A percentile compares a stretch with the other conserved stretches of the same genome.
Evolutionary conservation across 2,329 filamentous ascomycete genomes (phyloP).

Genomic region (Colletotrichum navitas): DNA sequence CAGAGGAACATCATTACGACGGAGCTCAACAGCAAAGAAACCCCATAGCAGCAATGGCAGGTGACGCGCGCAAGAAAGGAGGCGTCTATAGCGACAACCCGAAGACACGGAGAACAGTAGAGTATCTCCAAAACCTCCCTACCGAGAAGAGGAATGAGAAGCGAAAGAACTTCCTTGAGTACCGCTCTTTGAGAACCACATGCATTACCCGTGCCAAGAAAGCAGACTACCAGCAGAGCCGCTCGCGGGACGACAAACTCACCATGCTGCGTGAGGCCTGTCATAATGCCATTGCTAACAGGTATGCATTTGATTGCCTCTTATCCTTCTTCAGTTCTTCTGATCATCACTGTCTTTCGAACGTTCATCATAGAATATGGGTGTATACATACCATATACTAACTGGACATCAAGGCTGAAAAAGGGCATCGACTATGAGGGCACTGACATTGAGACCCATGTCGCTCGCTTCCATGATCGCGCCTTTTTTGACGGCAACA

Average conservation of each 20-base stretch:
- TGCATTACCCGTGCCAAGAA: conserved; percentile 12
- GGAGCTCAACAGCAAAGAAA: background rate
- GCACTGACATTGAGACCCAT: background rate
- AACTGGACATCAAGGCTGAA: background rate
- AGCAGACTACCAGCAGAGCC: background rate
- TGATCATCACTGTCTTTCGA: background rate
- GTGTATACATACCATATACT: background rate
- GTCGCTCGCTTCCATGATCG: conserved; percentile 28
- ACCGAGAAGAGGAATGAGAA: background rate
- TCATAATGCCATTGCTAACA: background rate
- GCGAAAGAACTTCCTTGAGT: conserved; percentile 10
- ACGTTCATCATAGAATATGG: background rate
- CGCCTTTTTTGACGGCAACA: background rate
- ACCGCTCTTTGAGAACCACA: conserved; percentile 13
- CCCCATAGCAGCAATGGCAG: background rate
- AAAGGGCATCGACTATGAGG: background rate
- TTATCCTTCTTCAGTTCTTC: background rate
- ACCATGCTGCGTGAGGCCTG: conserved; percentile 9
- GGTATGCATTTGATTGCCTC: background rate
- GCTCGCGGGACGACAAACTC: conserved; percentile 10
- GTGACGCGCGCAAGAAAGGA: conserved; percentile 25
- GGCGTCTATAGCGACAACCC: conserved; percentile 28
- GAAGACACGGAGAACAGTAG: background rate
- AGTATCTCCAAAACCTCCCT: background rate
- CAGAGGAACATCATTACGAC: background rate